A percentile compares a stretch with the other conserved stretches of the same genome.
These are phyloP conservation scores for Metrosideros polymorpha DNA, from an alignment of 441 rosid species.

Conservation along the genomic window DNA sequence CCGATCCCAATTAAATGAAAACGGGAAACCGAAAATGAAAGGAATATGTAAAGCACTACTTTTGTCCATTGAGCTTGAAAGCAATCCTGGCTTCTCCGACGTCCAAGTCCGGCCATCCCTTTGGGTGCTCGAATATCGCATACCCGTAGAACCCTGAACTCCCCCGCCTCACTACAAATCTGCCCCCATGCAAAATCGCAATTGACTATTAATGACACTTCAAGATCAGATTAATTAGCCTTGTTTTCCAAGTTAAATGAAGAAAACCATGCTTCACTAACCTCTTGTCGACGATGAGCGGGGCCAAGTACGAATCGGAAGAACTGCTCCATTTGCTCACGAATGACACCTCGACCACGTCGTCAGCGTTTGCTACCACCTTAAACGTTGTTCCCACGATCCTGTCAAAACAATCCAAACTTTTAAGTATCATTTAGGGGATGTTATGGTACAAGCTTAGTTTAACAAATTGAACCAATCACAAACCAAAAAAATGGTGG, in stretches of 20 bases:
- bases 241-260: not conserved
- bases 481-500: too few species aligned
- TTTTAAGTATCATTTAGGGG: not conserved
- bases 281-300: not conserved
- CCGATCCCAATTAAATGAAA: not conserved
- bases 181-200: not conserved
- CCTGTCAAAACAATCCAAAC: not conserved
- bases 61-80: not conserved
- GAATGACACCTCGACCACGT: not conserved
- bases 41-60: not conserved
- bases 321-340: not conserved
- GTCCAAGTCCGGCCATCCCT: constrained; percentile 1
- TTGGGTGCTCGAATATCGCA: not conserved
- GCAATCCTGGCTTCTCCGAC: not conserved
- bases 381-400: not conserved
- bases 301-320: not conserved
- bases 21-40: not conserved
- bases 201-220: not conserved
- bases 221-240: not conserved
- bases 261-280: not conserved
- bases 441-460: not conserved
- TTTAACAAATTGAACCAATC: too few species aligned
- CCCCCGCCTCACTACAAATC: not conserved
- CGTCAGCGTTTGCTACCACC: not conserved
- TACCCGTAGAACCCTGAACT: not conserved